Evolutionary conservation across 2,329 filamentous ascomycete genomes (phyloP).

Genomic region (Fusarium abutilonis): DNA sequence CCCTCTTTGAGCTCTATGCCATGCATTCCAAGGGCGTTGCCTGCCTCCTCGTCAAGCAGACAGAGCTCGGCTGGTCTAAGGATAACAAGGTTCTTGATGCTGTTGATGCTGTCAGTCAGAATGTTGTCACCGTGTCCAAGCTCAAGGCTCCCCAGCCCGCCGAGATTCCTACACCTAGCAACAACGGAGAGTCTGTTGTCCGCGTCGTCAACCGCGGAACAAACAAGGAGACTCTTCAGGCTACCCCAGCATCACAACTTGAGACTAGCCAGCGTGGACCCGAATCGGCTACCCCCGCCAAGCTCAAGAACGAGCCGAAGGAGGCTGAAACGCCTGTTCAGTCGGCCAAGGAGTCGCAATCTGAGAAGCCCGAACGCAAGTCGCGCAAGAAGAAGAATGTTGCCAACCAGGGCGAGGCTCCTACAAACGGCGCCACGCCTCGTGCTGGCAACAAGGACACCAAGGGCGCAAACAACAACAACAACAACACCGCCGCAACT

Average conservation of each 20-base stretch:
- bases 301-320: conserved; percentile 57
- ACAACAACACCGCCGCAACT: conserved; percentile 35
- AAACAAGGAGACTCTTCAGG: conserved; percentile 51
- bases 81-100: conserved; percentile 87
- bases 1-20: conserved; percentile 92
- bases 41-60: conserved; percentile 83
- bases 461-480: conserved; percentile 46
- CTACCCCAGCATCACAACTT: conserved; percentile 37
- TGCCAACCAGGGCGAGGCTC: conserved; percentile 56
- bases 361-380: conserved; percentile 71
- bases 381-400: conserved; percentile 72
- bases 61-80: conserved; percentile 89
- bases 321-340: conserved; percentile 58
- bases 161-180: conserved; percentile 47
- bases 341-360: conserved; percentile 51
- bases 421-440: conserved; percentile 54
- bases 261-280: conserved; percentile 47
- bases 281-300: conserved; percentile 51
- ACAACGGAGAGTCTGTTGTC: conserved; percentile 52
- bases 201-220: conserved; percentile 50
- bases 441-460: conserved; percentile 50
- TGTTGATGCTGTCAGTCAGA: conserved; percentile 78
- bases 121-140: conserved; percentile 78
- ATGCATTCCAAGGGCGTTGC: conserved; percentile 99
- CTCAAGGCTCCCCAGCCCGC: conserved; percentile 64